Evolutionary conservation across 179 eudicot genomes (phyloP).

Genomic region (Gypsophila paniculata): DNA sequence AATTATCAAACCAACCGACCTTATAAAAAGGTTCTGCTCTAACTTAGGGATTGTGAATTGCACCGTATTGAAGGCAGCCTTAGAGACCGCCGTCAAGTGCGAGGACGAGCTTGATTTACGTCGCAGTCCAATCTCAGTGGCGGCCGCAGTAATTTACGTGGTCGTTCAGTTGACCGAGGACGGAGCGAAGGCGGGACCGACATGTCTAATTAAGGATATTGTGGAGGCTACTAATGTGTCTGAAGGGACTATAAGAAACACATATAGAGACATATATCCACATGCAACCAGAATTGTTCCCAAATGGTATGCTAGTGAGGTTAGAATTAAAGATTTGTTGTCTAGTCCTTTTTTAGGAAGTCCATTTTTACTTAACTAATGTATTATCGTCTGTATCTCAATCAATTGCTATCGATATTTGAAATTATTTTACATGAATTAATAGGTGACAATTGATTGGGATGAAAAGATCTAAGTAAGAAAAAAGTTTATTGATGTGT

Average conservation of each 20-base stretch:
- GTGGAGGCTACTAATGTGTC: constrained; percentile 66
- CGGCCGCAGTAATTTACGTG: constrained; percentile 72
- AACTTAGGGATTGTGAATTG: constrained; percentile 33
- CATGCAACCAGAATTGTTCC: constrained; percentile 56
- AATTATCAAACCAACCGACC: constrained; percentile 6
- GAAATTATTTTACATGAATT: too few species aligned
- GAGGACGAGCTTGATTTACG: constrained; percentile 45
- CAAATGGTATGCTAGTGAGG: constrained; percentile 54
- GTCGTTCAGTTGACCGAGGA: constrained; percentile 53
- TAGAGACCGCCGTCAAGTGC: constrained; percentile 31
- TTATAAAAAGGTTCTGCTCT: constrained; percentile 39
- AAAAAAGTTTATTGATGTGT: too few species aligned
- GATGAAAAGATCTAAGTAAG: too few species aligned
- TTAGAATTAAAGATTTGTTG: constrained; percentile 44
- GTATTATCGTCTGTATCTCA: too few species aligned
- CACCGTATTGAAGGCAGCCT: constrained; percentile 39
- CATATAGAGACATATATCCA: constrained; percentile 56
- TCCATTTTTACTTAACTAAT: background rate
- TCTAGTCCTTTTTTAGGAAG: constrained; percentile 21
- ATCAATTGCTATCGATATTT: too few species aligned
- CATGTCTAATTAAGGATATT: constrained; percentile 35
- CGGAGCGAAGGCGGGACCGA: constrained; percentile 27
- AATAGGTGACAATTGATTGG: too few species aligned
- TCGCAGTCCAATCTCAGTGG: constrained; percentile 79
- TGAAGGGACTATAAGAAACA: constrained; percentile 62